Base-by-base conservation (phyloP, 768 basidiomycete species). In the Russula sp. region DNA sequence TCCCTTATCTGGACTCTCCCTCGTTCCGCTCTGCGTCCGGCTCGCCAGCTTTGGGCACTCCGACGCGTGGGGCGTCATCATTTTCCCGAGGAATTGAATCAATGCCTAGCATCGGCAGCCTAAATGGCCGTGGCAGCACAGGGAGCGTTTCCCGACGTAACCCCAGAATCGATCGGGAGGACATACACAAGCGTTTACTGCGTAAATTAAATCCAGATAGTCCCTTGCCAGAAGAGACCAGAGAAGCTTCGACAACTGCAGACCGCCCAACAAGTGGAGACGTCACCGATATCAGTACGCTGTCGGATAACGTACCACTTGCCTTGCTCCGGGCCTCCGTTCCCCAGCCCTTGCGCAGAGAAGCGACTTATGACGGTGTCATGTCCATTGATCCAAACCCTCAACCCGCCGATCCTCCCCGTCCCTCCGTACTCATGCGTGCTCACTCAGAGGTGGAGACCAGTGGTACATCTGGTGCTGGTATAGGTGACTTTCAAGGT, bases 101-200 rank as follows among this genome's bases (percentile, higher is more conserved):
- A 44, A 61, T 69, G 26, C 65, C 68, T 38, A 69, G 66, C 26
- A 48, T 65, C 10, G 57, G 69, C 11, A 73, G 71, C 59, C 54
- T 72, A 11, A 62, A 66, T 2, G 69, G 67, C 38, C 58, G 64
- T 13, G 63, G 65, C 6, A 69, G 67, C 34, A 55, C 67, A 20
- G 66, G 36, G 5, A 73, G 64, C 68, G 75, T 59, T 69, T 69
- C 65, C 38, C 69, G 72, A 32, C 52, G 67, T 3, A 78, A 77
- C 57, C 76, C 76, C 28, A 77, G 83, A 50, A 84, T 86, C 62
- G 84, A 76, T 58, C 79, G 79, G 32, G 83, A 83, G 59, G 81
- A 82, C 54, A 79, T 87, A 22, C 79, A 82, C 63, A 74, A 79
- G 58, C 77, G 82, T 40, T 70, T 85, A 57, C 68, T 80, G 71